Evolutionary conservation across 2,329 filamentous ascomycete genomes (phyloP).

Genomic region (Parafenestella ontariensis): DNA sequence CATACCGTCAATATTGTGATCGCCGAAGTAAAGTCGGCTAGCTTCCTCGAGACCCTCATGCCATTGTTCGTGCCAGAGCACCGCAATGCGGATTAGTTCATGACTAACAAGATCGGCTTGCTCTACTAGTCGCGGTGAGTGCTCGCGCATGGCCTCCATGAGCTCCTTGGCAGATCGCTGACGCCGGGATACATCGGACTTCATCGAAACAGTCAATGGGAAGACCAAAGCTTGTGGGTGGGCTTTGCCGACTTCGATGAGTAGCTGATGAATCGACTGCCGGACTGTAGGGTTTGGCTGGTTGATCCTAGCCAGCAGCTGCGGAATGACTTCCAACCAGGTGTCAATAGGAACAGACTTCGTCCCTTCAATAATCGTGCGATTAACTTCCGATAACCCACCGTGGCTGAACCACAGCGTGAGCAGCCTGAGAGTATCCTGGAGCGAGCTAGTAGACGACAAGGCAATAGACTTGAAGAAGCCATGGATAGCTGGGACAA

Average conservation of each 20-base stretch:
- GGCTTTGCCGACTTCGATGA: constrained; percentile 89
- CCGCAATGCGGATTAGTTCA: constrained; percentile 94
- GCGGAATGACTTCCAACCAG: constrained; percentile 97
- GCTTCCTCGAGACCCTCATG: constrained; percentile 98
- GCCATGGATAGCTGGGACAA: constrained; percentile 91
- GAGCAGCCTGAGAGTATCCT: constrained; percentile 90
- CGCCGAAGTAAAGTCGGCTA: constrained; percentile 93
- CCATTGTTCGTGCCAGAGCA: constrained; percentile 99
- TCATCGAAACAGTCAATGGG: constrained; percentile 96
- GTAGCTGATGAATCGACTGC: constrained; percentile 86
- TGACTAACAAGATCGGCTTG: constrained; percentile 95
- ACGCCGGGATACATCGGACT: constrained; percentile 84
- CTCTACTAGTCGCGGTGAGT: constrained; percentile 89
- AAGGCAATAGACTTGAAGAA: constrained; percentile 98
- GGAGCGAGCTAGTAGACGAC: constrained; percentile 88
- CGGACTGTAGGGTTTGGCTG: constrained; percentile 90
- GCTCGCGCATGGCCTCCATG: constrained; percentile 97
- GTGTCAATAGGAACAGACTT: constrained; percentile 93
- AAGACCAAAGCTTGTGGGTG: constrained; percentile 98
- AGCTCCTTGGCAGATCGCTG: constrained; percentile 89
- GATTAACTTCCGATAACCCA: constrained; percentile 84
- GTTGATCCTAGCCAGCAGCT: constrained; percentile 96
- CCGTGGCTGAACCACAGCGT: constrained; percentile 98
- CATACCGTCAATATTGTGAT: constrained; percentile 98
- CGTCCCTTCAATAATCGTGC: constrained; percentile 88